Conservation (phyloP, 257 asterid genomes). For the Solanum pennellii region DNA sequence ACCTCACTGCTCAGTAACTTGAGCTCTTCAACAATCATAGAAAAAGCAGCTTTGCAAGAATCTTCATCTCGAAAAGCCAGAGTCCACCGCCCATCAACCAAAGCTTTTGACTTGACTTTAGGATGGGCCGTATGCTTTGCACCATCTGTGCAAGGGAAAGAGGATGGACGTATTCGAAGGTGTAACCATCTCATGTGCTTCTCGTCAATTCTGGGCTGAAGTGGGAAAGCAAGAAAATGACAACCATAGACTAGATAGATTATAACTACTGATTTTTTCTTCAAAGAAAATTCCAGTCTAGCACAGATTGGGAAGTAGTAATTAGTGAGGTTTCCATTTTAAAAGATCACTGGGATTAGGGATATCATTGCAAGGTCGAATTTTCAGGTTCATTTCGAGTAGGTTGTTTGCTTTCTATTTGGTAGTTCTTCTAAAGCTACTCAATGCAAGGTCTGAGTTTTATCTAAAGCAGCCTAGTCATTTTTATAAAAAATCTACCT, state of each 20-base stretch:
- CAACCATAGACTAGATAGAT: background rate
- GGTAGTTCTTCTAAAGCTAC: background rate
- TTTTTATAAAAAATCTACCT: background rate
- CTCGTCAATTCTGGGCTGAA: conserved; percentile 85
- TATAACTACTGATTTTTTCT: background rate
- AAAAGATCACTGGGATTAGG: background rate
- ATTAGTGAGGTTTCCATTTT: background rate
- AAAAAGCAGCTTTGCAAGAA: conserved; percentile 51
- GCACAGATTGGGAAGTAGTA: background rate
- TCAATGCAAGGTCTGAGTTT: background rate
- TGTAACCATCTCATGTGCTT: conserved; percentile 86
- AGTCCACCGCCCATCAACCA: conserved; percentile 97
- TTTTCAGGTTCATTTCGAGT: background rate
- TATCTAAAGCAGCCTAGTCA: background rate
- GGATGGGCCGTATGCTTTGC: conserved; percentile 29
- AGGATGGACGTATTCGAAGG: conserved; percentile 81
- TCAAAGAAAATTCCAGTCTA: background rate
- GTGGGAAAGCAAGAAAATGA: background rate
- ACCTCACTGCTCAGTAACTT: conserved; percentile 42
- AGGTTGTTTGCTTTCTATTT: background rate
- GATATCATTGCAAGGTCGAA: background rate
- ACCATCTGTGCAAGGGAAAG: conserved; percentile 47
- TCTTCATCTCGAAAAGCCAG: conserved; percentile 81
- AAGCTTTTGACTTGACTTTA: conserved; percentile 49
- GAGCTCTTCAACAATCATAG: conserved; percentile 68